Percentiles rank a stretch among this genome's conserved stretches.
Evolutionary conservation across 345 rosid genomes (phyloP).

Genomic region (Nephelium lappaceum): DNA sequence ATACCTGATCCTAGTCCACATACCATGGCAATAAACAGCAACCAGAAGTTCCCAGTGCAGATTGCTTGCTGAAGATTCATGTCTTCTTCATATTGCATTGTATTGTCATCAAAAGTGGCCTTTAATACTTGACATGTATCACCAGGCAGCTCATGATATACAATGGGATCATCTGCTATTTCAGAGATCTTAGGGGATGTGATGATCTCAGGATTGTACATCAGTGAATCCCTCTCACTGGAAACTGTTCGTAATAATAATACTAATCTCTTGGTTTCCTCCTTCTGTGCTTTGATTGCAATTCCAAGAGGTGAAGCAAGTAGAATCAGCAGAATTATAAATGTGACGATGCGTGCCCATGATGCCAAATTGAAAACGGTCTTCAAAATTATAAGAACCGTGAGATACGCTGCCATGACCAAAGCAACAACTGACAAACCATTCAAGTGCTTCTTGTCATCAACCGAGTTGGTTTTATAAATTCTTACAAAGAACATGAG

Average conservation of each 20-base stretch:
- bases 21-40: conserved; percentile 67
- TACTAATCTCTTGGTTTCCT: conserved; percentile 28
- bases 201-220: conserved; percentile 8
- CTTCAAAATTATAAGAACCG: conserved; percentile 54
- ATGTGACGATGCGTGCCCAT: conserved; percentile 47
- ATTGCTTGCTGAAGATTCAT: conserved; percentile 58
- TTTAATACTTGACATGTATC: conserved; percentile 16
- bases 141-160: conserved; percentile 30
- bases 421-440: conserved; percentile 69
- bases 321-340: conserved; percentile 49
- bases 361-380: conserved; percentile 51
- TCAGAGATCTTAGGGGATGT: conserved; percentile 1
- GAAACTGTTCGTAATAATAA: conserved; percentile 24
- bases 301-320: conserved; percentile 59
- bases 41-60: conserved; percentile 59
- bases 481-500: conserved; percentile 74
- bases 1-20: conserved; percentile 84
- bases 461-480: conserved; percentile 41
- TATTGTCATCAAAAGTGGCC: conserved; percentile 18
- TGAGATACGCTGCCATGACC: conserved; percentile 65
- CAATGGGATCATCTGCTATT: conserved; percentile 9
- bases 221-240: conserved; percentile 21
- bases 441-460: conserved; percentile 75
- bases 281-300: conserved; percentile 56
- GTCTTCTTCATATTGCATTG: conserved; percentile 31